A percentile compares a stretch with the other conserved stretches of the same genome.
Conservation (phyloP, 495 filamentous ascomycete species). For the Oidiodendron maius region DNA sequence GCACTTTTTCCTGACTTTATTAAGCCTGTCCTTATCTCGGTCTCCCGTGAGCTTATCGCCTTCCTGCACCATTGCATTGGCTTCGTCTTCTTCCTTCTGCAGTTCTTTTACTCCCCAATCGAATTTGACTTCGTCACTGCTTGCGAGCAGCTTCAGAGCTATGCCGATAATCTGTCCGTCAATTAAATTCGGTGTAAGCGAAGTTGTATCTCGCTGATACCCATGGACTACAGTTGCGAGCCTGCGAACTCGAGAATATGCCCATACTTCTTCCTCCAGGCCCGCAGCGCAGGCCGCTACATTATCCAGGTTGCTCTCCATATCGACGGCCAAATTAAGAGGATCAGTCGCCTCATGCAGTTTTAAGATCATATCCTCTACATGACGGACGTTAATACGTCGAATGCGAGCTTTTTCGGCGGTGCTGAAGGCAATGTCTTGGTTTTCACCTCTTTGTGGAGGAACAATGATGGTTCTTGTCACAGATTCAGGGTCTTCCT, state of each 20-base stretch:
- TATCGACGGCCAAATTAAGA: conserved; percentile 8
- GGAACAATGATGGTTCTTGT: conserved; percentile 46
- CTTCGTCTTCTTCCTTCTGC: conserved; percentile 22
- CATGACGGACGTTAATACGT: conserved; percentile 63
- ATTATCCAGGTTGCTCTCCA: conserved; percentile 24
- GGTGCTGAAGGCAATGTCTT: conserved; percentile 19
- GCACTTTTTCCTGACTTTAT: conserved; percentile 33
- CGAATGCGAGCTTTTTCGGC: conserved; percentile 43
- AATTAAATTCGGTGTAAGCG: conserved; percentile 7
- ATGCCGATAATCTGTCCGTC: conserved; percentile 13
- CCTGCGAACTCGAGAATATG: conserved; percentile 56
- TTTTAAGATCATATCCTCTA: conserved; percentile 51
- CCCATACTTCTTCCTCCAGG: conserved; percentile 49
- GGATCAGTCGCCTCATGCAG: conserved; percentile 11
- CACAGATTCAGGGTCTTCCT: conserved; percentile 32
- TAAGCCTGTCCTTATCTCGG: conserved; percentile 14
- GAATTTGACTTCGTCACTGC: conserved; percentile 38
- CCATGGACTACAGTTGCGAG: conserved; percentile 57
- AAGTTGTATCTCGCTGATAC: background rate
- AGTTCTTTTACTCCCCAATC: conserved; percentile 32
- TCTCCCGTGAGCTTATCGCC: background rate
- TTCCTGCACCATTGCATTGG: background rate
- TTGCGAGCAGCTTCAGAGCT: conserved; percentile 37
- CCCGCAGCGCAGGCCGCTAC: conserved; percentile 23
- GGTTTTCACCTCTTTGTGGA: conserved; percentile 18